Base-by-base conservation (phyloP, 129 eudicot species). In the Helianthus annuus region DNA sequence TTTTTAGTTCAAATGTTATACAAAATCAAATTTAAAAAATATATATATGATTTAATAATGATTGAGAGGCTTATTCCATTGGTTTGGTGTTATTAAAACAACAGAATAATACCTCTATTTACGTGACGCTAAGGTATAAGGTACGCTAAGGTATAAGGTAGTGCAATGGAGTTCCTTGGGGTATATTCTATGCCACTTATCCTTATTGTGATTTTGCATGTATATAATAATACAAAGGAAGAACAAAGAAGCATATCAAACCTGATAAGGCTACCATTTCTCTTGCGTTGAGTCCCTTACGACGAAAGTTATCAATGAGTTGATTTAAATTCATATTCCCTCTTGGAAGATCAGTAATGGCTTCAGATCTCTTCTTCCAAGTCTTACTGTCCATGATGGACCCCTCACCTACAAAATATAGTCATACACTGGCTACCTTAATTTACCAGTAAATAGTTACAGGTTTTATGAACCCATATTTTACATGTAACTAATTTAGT, bases 251-350 rank as follows among this genome's bases (percentile, higher is more conserved):
- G 15, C 15, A 48, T 2, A 48, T 48, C 12, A 9, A 48, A 82
- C 89, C 87, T 36, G 89, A 79, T 5, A 87, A 79, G 0, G 89
- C 93, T 0, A 77, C 77, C 93, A 87, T 84, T 67, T 87, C 93
- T 0, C 80, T 78, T 49, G 85, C 80, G 36, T 29, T 76, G 5
- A 87, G 85, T n/a, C 85, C 82, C 16, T 87, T 82, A 76, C 61
- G 57, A 1, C 62, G 16, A 58, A 87, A 87, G 48, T 51, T 48
- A 70, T 85, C 71, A 61, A 82, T 75, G 71, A 87, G 82, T 24
- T 79, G 68, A 53, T 59, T 46, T 22, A 87, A 83, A 71, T 15
- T 62, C 8, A 79, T 27, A 36, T 24, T 4, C 12, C 83, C 86
- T 2, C 72, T 39, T 1, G 91, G 91, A 54, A 87, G 75, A 34